Evolutionary conservation across 331 rosid genomes (phyloP).

Genomic region (Quercus lobata): DNA sequence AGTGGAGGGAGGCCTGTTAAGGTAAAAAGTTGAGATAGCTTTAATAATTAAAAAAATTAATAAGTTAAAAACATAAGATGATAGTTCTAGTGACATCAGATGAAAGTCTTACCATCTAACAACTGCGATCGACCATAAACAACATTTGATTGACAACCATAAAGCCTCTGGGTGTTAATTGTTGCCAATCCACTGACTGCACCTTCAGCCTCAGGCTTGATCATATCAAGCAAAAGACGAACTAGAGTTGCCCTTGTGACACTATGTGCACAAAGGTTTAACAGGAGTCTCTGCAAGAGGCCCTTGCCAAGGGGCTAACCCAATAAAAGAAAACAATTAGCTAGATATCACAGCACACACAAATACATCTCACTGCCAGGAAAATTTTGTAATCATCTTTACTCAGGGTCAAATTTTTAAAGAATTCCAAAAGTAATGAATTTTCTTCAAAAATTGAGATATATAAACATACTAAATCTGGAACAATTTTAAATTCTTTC

Average conservation of each 20-base stretch:
- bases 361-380: not conserved
- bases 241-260: conserved; percentile 74
- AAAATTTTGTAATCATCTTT: not conserved
- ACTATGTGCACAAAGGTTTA: conserved; percentile 91
- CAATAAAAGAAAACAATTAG: conserved; percentile 12
- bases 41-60: conserved; percentile 7
- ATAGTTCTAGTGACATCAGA: not conserved
- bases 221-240: conserved; percentile 71
- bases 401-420: not conserved
- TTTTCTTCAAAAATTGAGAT: not conserved
- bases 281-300: conserved; percentile 89
- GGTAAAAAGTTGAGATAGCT: conserved; percentile 21
- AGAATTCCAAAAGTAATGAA: not conserved
- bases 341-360: conserved; percentile 1
- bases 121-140: conserved; percentile 92
- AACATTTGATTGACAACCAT: conserved; percentile 91
- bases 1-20: conserved; percentile 91
- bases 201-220: conserved; percentile 84
- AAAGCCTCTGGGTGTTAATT: conserved; percentile 80
- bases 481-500: not conserved
- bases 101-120: conserved; percentile 70
- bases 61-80: not conserved
- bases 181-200: conserved; percentile 47
- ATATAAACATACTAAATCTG: not conserved
- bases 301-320: conserved; percentile 98